Percentiles rank a stretch among this genome's conserved stretches.
phyloP scores from a whole-genome alignment of 441 rosid genomes.

The Populus hybrid region DNA sequence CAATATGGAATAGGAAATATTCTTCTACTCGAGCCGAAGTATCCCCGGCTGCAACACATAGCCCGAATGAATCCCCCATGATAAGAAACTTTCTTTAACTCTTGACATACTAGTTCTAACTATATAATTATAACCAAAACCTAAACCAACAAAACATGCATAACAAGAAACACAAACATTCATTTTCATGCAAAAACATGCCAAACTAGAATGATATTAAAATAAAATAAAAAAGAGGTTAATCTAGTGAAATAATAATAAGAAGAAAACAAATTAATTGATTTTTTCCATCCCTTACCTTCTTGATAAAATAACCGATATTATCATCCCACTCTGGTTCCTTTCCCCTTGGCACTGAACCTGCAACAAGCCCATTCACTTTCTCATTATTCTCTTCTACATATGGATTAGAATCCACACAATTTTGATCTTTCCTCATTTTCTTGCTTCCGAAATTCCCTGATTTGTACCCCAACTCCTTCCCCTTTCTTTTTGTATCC shows the following conservation, averaged over 20 bases:
- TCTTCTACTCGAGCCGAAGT: background rate
- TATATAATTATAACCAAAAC: background rate
- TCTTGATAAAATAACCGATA: conserved; percentile 73
- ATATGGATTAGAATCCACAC: conserved; percentile 63
- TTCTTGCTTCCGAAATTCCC: conserved; percentile 88
- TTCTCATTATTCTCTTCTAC: conserved; percentile 27
- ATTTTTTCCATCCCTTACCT: conserved; percentile 41
- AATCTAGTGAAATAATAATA: background rate
- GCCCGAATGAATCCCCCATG: background rate
- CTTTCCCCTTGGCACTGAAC: conserved; percentile 9
- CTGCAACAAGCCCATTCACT: background rate
- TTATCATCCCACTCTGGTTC: conserved; percentile 64
- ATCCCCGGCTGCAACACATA: background rate
- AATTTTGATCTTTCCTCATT: conserved; percentile 43
- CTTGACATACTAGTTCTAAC: background rate
- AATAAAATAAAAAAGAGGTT: background rate
- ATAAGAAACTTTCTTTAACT: background rate
- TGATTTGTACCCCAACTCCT: conserved; percentile 42
- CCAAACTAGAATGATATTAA: background rate
- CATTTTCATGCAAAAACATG: background rate
- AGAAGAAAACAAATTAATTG: background rate
- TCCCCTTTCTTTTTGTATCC: conserved; percentile 73
- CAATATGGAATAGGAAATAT: background rate
- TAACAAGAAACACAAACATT: background rate
- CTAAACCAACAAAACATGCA: background rate